phyloP scores from a whole-genome alignment of 179 eudicot genomes.

The Monotropa hypopitys region DNA sequence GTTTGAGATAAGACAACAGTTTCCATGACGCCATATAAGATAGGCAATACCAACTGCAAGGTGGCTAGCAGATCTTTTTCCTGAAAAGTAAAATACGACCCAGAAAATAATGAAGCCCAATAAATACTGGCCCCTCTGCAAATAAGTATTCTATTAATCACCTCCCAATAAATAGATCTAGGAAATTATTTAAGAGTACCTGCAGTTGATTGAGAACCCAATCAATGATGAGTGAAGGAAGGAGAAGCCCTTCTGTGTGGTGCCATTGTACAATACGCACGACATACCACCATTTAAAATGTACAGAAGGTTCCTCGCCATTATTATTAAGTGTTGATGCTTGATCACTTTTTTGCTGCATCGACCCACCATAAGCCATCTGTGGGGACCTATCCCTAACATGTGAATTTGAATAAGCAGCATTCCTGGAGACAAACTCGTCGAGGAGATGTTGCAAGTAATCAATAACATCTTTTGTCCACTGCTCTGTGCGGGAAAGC shows the following conservation, averaged over 20 bases:
- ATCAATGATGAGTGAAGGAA: slow-evolving; percentile 73
- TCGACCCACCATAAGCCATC: slow-evolving; percentile 37
- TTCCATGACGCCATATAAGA: slow-evolving; percentile 61
- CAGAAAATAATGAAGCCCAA: background rate
- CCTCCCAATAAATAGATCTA: background rate
- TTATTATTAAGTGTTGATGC: slow-evolving; percentile 34
- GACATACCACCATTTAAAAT: slow-evolving; percentile 94
- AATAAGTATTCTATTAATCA: background rate
- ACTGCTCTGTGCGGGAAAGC: slow-evolving; percentile 72
- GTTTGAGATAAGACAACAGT: slow-evolving; percentile 61
- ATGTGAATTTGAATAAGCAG: slow-evolving; percentile 30
- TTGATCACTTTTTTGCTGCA: slow-evolving; percentile 37
- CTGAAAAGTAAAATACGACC: slow-evolving; percentile 27
- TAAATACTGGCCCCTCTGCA: background rate
- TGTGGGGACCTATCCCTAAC: slow-evolving; percentile 57
- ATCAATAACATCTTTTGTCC: slow-evolving; percentile 90
- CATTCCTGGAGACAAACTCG: slow-evolving; percentile 48
- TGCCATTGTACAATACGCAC: slow-evolving; percentile 92
- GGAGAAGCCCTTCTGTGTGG: slow-evolving; percentile 65
- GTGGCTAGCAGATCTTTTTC: slow-evolving; percentile 62
- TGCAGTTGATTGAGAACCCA: slow-evolving; percentile 90
- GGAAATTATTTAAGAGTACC: slow-evolving; percentile 32
- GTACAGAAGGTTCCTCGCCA: slow-evolving; percentile 73
- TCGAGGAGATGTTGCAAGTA: slow-evolving; percentile 76
- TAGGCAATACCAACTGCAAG: slow-evolving; percentile 76